These are phyloP conservation scores for Manihot esculenta DNA, from an alignment of 441 rosid species.

Conservation along the genomic window DNA sequence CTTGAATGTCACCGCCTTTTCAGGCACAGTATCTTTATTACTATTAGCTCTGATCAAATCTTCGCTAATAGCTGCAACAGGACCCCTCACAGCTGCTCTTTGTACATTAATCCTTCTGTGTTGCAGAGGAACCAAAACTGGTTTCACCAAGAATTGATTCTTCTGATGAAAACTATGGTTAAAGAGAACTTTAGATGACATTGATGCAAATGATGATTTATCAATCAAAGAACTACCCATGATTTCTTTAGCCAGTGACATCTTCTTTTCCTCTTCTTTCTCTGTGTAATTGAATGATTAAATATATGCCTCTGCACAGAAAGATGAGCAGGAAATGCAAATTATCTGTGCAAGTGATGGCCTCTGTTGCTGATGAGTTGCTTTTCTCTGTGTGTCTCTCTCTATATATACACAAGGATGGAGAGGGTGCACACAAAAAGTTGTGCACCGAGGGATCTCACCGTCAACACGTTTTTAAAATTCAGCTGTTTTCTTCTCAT, in stretches of 20 bases:
- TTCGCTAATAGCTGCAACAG: slow-evolving; percentile 68
- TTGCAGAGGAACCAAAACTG: slow-evolving; percentile 30
- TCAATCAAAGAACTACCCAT: slow-evolving; percentile 57
- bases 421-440: not conserved
- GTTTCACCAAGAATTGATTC: slow-evolving; percentile 32
- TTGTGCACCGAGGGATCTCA: not conserved
- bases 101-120: slow-evolving; percentile 28
- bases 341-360: not conserved
- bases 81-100: slow-evolving; percentile 17
- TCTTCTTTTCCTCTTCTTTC: slow-evolving; percentile 3
- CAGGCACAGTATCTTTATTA: slow-evolving; percentile 25
- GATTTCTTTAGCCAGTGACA: slow-evolving; percentile 68
- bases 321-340: not conserved
- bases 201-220: slow-evolving; percentile 41
- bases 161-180: slow-evolving; percentile 21
- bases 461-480: slow-evolving; percentile 79
- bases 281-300: too few species aligned
- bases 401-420: not conserved
- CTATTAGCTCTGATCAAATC: slow-evolving; percentile 46
- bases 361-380: slow-evolving; percentile 3
- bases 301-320: not conserved
- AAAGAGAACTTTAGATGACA: slow-evolving; percentile 33
- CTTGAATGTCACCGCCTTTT: slow-evolving; percentile 54
- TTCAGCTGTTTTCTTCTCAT: not conserved
- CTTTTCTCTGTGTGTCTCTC: not conserved